Evolutionary conservation across 2,329 filamentous ascomycete genomes (phyloP).

Genomic region (Hypocrella siamensis): DNA sequence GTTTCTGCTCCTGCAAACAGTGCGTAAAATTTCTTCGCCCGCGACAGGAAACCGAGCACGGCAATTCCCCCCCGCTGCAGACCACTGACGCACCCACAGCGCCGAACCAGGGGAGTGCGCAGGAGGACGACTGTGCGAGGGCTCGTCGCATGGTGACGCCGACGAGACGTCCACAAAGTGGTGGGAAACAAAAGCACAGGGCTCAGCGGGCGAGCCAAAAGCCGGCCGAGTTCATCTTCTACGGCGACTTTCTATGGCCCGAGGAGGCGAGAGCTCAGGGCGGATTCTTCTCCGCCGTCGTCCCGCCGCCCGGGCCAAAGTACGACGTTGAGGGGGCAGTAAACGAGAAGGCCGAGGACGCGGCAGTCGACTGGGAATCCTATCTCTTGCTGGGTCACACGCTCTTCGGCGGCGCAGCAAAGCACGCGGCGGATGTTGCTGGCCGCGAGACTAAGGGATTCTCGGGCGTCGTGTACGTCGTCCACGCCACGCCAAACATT

Average conservation of each 20-base stretch:
- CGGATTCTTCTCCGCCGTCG: not conserved
- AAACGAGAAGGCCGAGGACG: not conserved
- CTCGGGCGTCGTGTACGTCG: constrained; percentile 1
- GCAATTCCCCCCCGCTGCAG: too few relatives aligned
- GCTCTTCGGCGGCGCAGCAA: not conserved
- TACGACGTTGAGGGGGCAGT: not conserved
- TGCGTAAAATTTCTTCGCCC: too few relatives aligned
- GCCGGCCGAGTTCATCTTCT: constrained; percentile 1
- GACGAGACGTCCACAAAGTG: too few relatives aligned
- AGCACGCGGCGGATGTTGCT: not conserved
- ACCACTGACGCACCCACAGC: too few relatives aligned
- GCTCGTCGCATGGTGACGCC: too few relatives aligned
- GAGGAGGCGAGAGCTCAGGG: constrained; percentile 1
- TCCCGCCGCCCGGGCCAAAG: not conserved
- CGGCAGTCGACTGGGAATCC: not conserved
- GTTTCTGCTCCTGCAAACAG: too few relatives aligned
- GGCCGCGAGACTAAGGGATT: not conserved
- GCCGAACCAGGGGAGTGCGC: too few relatives aligned
- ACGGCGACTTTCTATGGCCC: constrained; percentile 2
- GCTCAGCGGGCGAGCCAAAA: not conserved
- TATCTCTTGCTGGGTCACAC: not conserved
- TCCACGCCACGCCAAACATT: constrained; percentile 1
- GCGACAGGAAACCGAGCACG: too few relatives aligned
- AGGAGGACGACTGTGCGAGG: too few relatives aligned
- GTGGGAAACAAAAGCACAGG: too few relatives aligned